Evolutionary conservation across 1,284 basidiomycete species (phyloP).

Genomic region (Xerocomus minutiporus): DNA sequence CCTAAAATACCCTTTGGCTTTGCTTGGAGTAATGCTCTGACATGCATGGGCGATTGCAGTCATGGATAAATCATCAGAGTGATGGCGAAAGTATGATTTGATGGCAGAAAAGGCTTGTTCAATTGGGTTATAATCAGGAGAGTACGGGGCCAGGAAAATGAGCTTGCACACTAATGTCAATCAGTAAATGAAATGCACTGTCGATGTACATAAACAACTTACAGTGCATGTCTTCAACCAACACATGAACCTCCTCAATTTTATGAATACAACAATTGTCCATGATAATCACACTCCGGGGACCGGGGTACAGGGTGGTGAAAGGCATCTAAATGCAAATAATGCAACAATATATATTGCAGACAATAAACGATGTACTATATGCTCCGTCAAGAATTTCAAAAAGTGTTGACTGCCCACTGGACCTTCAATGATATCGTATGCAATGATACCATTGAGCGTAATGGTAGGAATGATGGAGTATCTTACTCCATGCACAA

Average conservation of each 20-base stretch:
- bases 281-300: neutral
- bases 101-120: neutral
- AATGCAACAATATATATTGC: no score
- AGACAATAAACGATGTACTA: no score
- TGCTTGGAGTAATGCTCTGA: neutral
- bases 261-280: neutral
- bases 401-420: neutral
- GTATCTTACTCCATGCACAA: neutral
- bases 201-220: neutral
- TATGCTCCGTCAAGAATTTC: neutral
- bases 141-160: neutral
- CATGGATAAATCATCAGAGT: neutral
- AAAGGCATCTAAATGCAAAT: neutral
- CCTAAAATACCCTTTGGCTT: neutral
- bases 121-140: neutral
- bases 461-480: slow-evolving; percentile 24
- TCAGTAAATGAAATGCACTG: neutral
- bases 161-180: neutral
- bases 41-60: neutral
- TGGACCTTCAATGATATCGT: neutral
- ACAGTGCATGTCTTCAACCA: neutral
- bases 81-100: neutral
- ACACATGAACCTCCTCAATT: neutral
- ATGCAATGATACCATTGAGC: neutral
- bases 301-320: neutral